Evolutionary conservation across 345 rosid genomes (phyloP).

Genomic region (Populus euphratica): DNA sequence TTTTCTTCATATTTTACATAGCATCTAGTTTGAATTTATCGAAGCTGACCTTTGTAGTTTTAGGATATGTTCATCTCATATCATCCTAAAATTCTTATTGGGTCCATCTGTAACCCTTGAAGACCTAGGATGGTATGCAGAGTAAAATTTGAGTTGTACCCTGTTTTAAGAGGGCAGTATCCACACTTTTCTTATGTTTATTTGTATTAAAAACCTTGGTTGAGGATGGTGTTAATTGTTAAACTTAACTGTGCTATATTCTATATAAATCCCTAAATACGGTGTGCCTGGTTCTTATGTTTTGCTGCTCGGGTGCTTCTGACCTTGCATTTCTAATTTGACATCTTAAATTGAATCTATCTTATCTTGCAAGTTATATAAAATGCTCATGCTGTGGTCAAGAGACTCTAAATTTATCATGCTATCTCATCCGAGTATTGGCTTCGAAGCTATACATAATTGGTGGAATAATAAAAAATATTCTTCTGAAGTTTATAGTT

Average conservation of each 20-base stretch:
- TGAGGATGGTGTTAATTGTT: neutral
- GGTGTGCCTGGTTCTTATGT: neutral
- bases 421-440: neutral
- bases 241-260: neutral
- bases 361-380: neutral
- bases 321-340: neutral
- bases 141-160: constrained; percentile 19
- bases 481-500: neutral
- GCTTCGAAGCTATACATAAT: neutral
- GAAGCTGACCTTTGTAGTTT: constrained; percentile 13
- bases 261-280: neutral
- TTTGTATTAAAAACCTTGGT: neutral
- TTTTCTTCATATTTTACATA: constrained; percentile 4
- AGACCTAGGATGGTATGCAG: constrained; percentile 13
- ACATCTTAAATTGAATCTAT: neutral
- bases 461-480: neutral
- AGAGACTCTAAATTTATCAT: neutral
- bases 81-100: constrained; percentile 12
- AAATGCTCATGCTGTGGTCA: neutral
- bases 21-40: constrained; percentile 17
- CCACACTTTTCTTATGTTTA: neutral
- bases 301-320: neutral
- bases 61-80: constrained; percentile 13
- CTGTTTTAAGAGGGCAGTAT: constrained; percentile 20
- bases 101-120: constrained; percentile 2